phyloP scores from a whole-genome alignment of 2,329 filamentous ascomycete species.

The Aulographum hederae region DNA sequence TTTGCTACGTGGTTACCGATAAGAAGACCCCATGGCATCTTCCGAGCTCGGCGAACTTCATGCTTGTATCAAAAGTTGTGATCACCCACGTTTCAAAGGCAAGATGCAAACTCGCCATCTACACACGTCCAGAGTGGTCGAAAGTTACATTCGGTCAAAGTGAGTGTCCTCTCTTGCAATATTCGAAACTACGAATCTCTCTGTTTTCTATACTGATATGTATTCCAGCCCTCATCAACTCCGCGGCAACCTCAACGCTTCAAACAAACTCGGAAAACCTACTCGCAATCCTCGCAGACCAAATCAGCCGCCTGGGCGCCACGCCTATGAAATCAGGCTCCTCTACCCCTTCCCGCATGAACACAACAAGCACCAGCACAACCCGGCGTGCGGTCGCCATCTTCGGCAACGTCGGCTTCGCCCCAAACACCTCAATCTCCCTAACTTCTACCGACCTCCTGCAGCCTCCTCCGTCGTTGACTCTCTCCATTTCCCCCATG shows the following conservation, averaged over 20 bases:
- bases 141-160: constrained; percentile 36
- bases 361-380: constrained; percentile 16
- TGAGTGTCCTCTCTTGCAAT: neutral
- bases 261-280: constrained; percentile 55
- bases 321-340: too few relatives aligned
- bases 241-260: too few relatives aligned
- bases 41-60: constrained; percentile 62
- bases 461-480: neutral
- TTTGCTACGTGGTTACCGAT: constrained; percentile 50
- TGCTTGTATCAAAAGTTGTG: constrained; percentile 73
- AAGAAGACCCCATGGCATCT: constrained; percentile 62
- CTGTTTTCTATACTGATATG: constrained; percentile 30
- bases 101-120: constrained; percentile 78
- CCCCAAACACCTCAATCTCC: constrained; percentile 42
- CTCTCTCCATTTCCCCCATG: neutral
- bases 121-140: constrained; percentile 74
- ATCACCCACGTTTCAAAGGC: constrained; percentile 88
- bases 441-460: constrained; percentile 7
- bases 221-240: constrained; percentile 54
- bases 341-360: constrained; percentile 40
- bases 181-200: constrained; percentile 1
- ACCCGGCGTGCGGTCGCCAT: constrained; percentile 65
- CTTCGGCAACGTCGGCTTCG: constrained; percentile 56
- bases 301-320: constrained; percentile 58
- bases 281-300: constrained; percentile 57